Evolutionary conservation across 441 rosid species (phyloP).

Genomic region (Biscutella laevigata): DNA sequence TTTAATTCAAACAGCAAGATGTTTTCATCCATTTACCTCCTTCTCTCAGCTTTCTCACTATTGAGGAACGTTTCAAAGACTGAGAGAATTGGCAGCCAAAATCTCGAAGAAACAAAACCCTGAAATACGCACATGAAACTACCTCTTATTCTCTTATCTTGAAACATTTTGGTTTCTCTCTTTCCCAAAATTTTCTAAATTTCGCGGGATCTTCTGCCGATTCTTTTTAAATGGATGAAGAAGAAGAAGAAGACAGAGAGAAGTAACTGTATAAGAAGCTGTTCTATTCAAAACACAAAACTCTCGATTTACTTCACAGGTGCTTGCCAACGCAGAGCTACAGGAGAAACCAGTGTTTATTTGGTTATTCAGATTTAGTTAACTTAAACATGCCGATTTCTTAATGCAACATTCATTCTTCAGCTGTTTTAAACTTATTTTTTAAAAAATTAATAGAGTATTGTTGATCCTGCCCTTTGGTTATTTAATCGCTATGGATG

Average conservation of each 20-base stretch:
- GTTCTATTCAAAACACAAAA: slow-evolving; percentile 46
- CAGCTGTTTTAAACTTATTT: slow-evolving; percentile 60
- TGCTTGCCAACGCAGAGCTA: slow-evolving; percentile 69
- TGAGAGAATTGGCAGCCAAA: background rate
- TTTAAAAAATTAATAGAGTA: slow-evolving; percentile 74
- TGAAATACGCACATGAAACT: background rate
- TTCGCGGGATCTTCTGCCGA: background rate
- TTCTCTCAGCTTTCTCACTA: background rate
- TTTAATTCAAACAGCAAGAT: background rate
- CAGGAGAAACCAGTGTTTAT: slow-evolving; percentile 53
- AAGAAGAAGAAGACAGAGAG: slow-evolving; percentile 8
- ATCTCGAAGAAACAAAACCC: background rate
- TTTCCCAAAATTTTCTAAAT: background rate
- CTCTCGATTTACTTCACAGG: slow-evolving; percentile 51
- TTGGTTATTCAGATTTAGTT: slow-evolving; percentile 61
- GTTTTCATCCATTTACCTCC: background rate
- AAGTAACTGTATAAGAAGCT: slow-evolving; percentile 51
- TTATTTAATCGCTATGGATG: slow-evolving; percentile 65
- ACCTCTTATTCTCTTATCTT: too few species aligned
- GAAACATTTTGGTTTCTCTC: background rate
- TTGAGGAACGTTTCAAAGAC: background rate
- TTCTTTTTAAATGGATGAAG: slow-evolving; percentile 12
- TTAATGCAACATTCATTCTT: slow-evolving; percentile 48
- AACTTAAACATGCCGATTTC: slow-evolving; percentile 47
- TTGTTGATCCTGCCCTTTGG: slow-evolving; percentile 68